Evolutionary conservation across 1,139 yeast species (phyloP), one percentile per base, ranked within the genome.

Genomic region (Geotrichum citri-aurantii): DNA sequence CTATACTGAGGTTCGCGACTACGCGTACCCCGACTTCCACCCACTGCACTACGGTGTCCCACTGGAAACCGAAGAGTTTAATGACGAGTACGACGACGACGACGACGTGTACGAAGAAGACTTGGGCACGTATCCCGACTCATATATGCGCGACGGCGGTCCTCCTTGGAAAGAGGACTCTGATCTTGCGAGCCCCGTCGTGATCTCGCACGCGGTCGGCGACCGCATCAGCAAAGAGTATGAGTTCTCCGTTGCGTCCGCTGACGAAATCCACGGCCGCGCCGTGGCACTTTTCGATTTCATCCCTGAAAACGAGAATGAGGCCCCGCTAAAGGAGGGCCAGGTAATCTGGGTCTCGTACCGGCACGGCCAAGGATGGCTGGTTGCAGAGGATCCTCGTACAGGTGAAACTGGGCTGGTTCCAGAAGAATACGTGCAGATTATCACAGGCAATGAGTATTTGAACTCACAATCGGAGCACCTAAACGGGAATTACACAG

Each of bases 331-430:
- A 48, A 73, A 72, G 8, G 96, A 88, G 66, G 96, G 97, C 47
- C 98, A 93, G 72, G 73, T 83, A 21, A 83, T 95, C 2, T 86
- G 93, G 82, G 87, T 93, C 37, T 84, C 87, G 61, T 92, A 92
- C 71, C 81, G 96, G 63, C 97, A 93, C 71, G 98, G 98, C 23
- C 97, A 93, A 71, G 99, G 99, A 6, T 93, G 99, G 99, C 79
- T 95, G 4, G 98, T 93, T 54, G 98, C 98, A 0, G 89, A 86
- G 65, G 92, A 88, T 68, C 87, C 91, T 0, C 79, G 72, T 40
- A 80, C 87, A 3, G 92, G 91, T 1, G 88, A 85, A 65, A 88
- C 95, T 31, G 99, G 99, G 1, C 80, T 93, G 56, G 96, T 93
- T 6, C 99, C 99, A 1, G 97, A 92, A 68, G 97, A 89, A 67